Percentiles rank a stretch among this genome's conserved stretches.
These are phyloP conservation scores for Termitomyces sp. DNA, from an alignment of 768 basidiomycete species.

Conservation along the genomic window DNA sequence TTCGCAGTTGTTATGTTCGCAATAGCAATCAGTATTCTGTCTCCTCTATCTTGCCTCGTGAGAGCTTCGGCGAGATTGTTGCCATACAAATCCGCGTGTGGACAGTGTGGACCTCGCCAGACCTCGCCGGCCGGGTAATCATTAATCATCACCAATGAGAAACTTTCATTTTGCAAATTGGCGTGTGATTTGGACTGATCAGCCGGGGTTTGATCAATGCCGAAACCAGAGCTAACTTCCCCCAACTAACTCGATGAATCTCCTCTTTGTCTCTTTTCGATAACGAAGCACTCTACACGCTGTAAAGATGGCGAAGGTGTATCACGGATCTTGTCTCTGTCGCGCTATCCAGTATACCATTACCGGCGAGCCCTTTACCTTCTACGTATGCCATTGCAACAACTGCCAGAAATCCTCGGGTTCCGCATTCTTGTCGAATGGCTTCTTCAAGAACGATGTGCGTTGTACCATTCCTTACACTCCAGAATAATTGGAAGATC, in stretches of 20 bases:
- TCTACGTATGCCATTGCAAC: conserved; percentile 19
- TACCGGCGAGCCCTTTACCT: conserved; percentile 17
- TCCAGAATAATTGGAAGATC: neutral
- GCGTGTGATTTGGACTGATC: neutral
- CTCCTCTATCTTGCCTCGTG: too few species aligned
- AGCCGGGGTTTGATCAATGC: neutral
- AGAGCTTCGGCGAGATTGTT: too few species aligned
- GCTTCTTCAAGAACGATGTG: conserved; percentile 22
- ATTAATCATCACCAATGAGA: too few species aligned
- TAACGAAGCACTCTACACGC: neutral
- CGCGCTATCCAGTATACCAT: conserved; percentile 11
- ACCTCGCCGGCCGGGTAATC: too few species aligned
- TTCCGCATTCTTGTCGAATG: conserved; percentile 23
- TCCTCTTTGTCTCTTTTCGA: neutral
- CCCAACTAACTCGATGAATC: neutral
- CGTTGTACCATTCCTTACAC: conserved; percentile 1
- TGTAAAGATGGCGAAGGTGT: conserved; percentile 3
- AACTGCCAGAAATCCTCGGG: conserved; percentile 23
- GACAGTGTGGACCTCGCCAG: too few species aligned
- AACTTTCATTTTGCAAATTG: too few species aligned
- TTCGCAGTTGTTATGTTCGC: too few species aligned
- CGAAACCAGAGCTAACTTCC: neutral
- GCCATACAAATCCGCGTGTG: too few species aligned
- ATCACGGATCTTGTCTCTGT: conserved; percentile 14
- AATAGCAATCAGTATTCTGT: too few species aligned